Evolutionary conservation across 208 protist species (phyloP).

Genomic region (Tritrichomonas foetus): DNA sequence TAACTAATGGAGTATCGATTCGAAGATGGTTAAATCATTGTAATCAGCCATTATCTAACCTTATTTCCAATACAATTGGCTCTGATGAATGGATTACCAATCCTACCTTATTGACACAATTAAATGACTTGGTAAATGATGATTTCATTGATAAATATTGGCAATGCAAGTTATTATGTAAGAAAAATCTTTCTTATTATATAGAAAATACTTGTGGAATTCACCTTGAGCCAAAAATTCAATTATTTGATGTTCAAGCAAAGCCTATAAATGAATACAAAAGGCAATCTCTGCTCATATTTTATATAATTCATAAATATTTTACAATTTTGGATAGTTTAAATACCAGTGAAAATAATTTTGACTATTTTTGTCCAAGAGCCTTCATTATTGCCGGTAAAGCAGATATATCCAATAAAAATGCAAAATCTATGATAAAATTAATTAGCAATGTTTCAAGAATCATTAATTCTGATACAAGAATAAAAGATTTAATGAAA

Average conservation of each 20-base stretch:
- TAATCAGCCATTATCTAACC: slow-evolving; percentile 42
- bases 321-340: slow-evolving; percentile 54
- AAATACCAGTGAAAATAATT: slow-evolving; percentile 50
- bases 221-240: background rate
- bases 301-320: slow-evolving; percentile 65
- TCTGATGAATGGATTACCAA: background rate
- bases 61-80: background rate
- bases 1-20: slow-evolving; percentile 76
- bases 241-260: slow-evolving; percentile 69
- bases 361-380: background rate
- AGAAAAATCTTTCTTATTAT: background rate
- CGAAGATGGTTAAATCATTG: slow-evolving; percentile 68
- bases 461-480: slow-evolving; percentile 67
- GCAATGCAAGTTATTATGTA: no score
- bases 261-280: slow-evolving; percentile 83
- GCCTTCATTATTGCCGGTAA: slow-evolving; percentile 70
- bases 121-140: background rate
- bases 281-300: slow-evolving; percentile 72
- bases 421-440: slow-evolving; percentile 73
- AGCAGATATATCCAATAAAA: slow-evolving; percentile 69
- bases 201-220: background rate
- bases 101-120: background rate
- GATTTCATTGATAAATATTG: no score
- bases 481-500: slow-evolving; percentile 61
- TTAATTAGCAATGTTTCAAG: slow-evolving; percentile 70